A percentile compares a stretch with the other conserved stretches of the same genome.
These are phyloP conservation scores for Buddleja alternifolia DNA, from an alignment of 257 asterid genomes.

Conservation along the genomic window DNA sequence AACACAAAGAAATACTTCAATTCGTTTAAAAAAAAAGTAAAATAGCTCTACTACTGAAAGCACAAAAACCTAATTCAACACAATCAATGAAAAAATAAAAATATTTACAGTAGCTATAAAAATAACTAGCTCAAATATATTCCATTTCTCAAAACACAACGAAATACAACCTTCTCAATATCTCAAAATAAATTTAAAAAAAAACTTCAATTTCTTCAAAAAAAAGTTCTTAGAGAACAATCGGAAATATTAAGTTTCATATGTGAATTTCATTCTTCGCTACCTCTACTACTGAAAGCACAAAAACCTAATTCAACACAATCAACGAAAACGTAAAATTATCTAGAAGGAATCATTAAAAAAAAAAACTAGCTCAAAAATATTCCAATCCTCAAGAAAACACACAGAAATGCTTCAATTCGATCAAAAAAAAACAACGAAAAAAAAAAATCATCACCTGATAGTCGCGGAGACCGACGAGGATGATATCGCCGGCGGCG, in stretches of 20 bases:
- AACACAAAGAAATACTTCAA: too few relatives aligned
- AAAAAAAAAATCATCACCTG: conserved; percentile 44
- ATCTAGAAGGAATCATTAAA: background rate
- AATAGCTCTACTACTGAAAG: background rate
- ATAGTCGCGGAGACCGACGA: conserved; percentile 94
- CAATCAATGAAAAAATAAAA: background rate
- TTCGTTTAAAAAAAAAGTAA: too few relatives aligned
- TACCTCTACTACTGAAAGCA: background rate
- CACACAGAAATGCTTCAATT: too few relatives aligned
- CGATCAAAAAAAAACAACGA: background rate
- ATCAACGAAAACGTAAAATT: too few relatives aligned
- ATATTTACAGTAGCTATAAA: background rate
- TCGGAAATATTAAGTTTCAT: background rate
- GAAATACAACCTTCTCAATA: too few relatives aligned
- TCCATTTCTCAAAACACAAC: too few relatives aligned
- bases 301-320: background rate
- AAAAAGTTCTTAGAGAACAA: background rate
- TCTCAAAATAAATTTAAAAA: too few relatives aligned
- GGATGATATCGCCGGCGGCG: conserved; percentile 93
- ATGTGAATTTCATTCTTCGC: background rate
- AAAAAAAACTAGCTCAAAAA: background rate
- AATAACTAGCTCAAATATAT: background rate
- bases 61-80: background rate
- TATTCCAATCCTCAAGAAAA: too few relatives aligned
- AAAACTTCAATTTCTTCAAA: too few relatives aligned